Evolutionary conservation across 1,284 basidiomycete genomes (phyloP), one percentile per base, ranked within the genome.

Genomic region (Ustilago shanxiensis): DNA sequence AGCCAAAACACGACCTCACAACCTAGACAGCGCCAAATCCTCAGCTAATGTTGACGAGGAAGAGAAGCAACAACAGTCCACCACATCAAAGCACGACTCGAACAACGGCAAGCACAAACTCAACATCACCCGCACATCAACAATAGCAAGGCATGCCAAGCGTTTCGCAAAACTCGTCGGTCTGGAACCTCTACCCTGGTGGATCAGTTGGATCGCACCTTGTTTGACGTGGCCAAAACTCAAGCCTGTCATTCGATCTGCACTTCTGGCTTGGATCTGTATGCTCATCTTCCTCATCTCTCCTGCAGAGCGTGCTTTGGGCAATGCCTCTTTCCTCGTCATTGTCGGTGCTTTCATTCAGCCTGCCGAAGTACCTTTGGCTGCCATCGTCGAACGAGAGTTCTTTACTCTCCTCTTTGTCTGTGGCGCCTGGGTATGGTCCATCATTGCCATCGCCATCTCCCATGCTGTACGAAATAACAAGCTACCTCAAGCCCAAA

Each of bases 351-450:
- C 90, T 0, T 90, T 92, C 74, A 82, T 93, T 11, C 91, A 91
- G 14, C 91, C 92, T 0, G 91, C 92, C 0, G 87, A 85, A 45
- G 91, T 91, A 55, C 91, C 92, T 0, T 91, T 93, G 68, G 87
- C 91, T 13, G 88, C 89, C 3, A 90, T 92, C 2, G 81, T 93
- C 22, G 92, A 93, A 80, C 90, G 91, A 7, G 92, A 93, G 78
- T 68, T 90, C 16, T 87, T 90, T n/a, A 90, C 91, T 29, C 77
- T 92, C 3, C 53, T 89, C 0, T 89, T 91, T 37, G 88, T 89
- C 0, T 79, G 87, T 9, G 29, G 87, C 9, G 88, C 89, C 24
- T 93, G 92, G 92, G 91, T 89, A 20, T 93, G 91, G 91, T 87
- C 87, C 22, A 91, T 89, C 80, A 86, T 93, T 5, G 93, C 89